These are phyloP conservation scores for Takashimella koratensis DNA, from an alignment of 1,284 basidiomycete species.

Conservation along the genomic window DNA sequence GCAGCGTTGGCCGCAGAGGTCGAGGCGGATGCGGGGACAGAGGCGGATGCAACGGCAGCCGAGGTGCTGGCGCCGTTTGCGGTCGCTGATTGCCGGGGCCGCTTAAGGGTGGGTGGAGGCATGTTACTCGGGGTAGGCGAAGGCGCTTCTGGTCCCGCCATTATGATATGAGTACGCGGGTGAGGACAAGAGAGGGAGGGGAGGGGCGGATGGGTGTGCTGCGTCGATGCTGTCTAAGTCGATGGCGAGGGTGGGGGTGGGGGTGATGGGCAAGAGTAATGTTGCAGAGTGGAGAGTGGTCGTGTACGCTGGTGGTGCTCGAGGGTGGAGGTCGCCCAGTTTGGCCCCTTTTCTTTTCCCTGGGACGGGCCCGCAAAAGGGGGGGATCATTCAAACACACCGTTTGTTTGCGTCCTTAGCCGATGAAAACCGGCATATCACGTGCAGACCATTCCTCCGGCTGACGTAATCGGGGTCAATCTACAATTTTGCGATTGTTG, in stretches of 20 bases:
- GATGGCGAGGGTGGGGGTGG: too few relatives aligned
- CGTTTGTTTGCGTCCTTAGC: too few relatives aligned
- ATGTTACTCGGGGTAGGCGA: constrained; percentile 19
- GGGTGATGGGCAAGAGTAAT: background rate
- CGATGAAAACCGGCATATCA: too few relatives aligned
- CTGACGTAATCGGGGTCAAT: too few relatives aligned
- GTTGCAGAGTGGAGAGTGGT: background rate
- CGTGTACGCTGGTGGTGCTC: constrained; percentile 1
- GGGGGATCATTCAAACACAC: too few relatives aligned
- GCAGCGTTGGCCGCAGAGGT: too few relatives aligned
- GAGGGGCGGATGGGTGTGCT: background rate
- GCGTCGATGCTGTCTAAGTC: too few relatives aligned
- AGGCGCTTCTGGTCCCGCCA: constrained; percentile 15
- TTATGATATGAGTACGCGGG: constrained; percentile 15
- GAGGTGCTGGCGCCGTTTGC: background rate
- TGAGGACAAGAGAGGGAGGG: constrained; percentile 14
- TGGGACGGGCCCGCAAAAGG: too few relatives aligned
- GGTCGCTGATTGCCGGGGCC: constrained; percentile 22
- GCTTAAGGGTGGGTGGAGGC: constrained; percentile 21
- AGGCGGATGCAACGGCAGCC: constrained; percentile 1
- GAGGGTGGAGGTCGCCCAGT: constrained; percentile 19
- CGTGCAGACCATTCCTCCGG: too few relatives aligned
- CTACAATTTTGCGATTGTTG: too few relatives aligned
- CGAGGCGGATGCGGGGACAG: too few relatives aligned
- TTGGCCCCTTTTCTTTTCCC: too few relatives aligned